phyloP scores from a whole-genome alignment of 371 early-diverging fungal genomes.

The Mortierella sp. region DNA sequence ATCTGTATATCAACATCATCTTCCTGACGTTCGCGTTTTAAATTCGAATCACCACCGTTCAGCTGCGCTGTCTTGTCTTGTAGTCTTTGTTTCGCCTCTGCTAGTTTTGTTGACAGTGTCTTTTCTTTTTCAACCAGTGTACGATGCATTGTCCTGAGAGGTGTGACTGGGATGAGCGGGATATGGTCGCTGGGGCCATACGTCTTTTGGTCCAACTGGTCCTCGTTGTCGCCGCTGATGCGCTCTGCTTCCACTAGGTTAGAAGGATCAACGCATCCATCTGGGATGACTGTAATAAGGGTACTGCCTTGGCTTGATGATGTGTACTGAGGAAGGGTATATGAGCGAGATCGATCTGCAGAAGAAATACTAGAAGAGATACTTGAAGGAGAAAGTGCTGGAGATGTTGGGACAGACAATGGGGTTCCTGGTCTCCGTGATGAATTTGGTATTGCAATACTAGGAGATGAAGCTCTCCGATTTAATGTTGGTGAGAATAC shows the following conservation, averaged over 20 bases:
- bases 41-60: slow-evolving; percentile 1
- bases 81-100: slow-evolving; percentile 29
- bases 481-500: slow-evolving; percentile 54
- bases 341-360: slow-evolving; percentile 27
- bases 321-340: slow-evolving; percentile 39
- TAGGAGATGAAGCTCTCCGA: slow-evolving; percentile 46
- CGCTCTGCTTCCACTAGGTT: slow-evolving; percentile 49
- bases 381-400: slow-evolving; percentile 42
- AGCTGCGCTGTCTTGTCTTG: slow-evolving; percentile 8
- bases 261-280: slow-evolving; percentile 44
- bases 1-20: slow-evolving; percentile 56
- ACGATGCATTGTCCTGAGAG: slow-evolving; percentile 68
- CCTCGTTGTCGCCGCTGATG: slow-evolving; percentile 45
- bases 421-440: slow-evolving; percentile 36
- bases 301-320: slow-evolving; percentile 19
- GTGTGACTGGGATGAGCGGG: slow-evolving; percentile 69
- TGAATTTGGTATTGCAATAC: slow-evolving; percentile 45
- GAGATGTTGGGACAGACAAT: slow-evolving; percentile 46
- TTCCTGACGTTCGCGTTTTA: slow-evolving; percentile 13
- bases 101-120: slow-evolving; percentile 29
- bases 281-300: slow-evolving; percentile 45
- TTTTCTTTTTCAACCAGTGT: slow-evolving; percentile 53
- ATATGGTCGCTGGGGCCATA: slow-evolving; percentile 51
- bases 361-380: slow-evolving; percentile 48
- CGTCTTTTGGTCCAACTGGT: slow-evolving; percentile 41